Percentiles rank a stretch among this genome's conserved stretches.
These are phyloP conservation scores for Coemansia sp. DNA, from an alignment of 192 early-diverging fungal species.

Conservation along the genomic window DNA sequence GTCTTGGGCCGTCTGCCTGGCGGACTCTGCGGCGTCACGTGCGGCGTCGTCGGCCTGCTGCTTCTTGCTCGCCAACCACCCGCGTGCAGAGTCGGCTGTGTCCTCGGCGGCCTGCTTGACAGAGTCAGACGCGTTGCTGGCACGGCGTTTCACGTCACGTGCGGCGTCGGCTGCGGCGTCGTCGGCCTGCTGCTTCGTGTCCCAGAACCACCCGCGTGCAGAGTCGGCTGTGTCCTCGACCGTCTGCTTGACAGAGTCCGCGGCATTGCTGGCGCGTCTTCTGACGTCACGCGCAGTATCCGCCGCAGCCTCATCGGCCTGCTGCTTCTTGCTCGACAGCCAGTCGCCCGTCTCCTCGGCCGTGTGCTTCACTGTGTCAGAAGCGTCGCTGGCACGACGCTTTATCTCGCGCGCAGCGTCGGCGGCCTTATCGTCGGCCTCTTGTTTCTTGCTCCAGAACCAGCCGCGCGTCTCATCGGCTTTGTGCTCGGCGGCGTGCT, in stretches of 20 bases:
- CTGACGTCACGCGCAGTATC: background rate
- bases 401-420: too few species aligned
- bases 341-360: constrained; percentile 16
- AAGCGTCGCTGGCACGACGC: too few species aligned
- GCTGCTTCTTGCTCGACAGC: constrained; percentile 27
- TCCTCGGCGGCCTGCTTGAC: constrained; percentile 15
- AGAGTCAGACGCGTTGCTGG: constrained; percentile 12
- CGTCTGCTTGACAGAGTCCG: constrained; percentile 13
- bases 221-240: constrained; percentile 15
- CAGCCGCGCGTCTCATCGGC: constrained; percentile 28
- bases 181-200: constrained; percentile 10
- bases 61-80: constrained; percentile 14
- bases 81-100: constrained; percentile 16
- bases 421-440: constrained; percentile 6
- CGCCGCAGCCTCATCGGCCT: constrained; percentile 11
- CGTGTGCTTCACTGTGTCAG: constrained; percentile 7
- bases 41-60: background rate
- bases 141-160: background rate
- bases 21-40: constrained; percentile 1
- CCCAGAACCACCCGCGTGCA: constrained; percentile 5
- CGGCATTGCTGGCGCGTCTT: background rate
- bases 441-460: constrained; percentile 35
- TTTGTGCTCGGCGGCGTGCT: constrained; percentile 7
- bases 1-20: constrained; percentile 3
- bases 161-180: background rate